Percentiles rank a stretch among this genome's conserved stretches.
phyloP scores from a whole-genome alignment of 2,329 filamentous ascomycete species.

The Plenodomus biglobosus region DNA sequence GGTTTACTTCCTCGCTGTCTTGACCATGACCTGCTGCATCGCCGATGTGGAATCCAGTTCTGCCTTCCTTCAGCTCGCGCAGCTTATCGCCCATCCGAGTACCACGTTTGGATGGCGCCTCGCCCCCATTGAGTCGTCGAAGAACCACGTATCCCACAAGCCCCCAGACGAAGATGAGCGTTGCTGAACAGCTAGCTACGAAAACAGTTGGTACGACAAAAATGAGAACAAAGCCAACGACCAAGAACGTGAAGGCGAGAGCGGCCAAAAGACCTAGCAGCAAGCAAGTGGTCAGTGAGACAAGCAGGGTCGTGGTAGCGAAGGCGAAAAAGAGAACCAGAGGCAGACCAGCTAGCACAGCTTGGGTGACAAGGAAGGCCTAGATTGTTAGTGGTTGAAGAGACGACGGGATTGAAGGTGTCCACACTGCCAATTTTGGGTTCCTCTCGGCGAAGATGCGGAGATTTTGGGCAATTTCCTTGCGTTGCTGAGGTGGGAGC shows the following conservation, averaged over 20 bases:
- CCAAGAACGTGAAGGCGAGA: conserved; percentile 66
- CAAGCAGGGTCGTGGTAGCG: conserved; percentile 61
- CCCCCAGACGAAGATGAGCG: conserved; percentile 63
- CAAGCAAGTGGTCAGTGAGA: conserved; percentile 64
- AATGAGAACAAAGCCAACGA: conserved; percentile 65
- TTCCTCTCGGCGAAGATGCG: conserved; percentile 62
- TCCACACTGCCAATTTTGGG: conserved; percentile 68
- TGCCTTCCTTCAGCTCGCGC: conserved; percentile 23
- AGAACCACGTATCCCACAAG: conserved; percentile 60
- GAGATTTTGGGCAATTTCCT: conserved; percentile 57
- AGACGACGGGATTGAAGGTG: background rate
- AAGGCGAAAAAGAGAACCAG: conserved; percentile 70
- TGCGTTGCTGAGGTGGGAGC: conserved; percentile 63
- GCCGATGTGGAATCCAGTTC: conserved; percentile 15
- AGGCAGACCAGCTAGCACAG: conserved; percentile 66
- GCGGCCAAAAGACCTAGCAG: conserved; percentile 54
- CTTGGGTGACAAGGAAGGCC: conserved; percentile 69
- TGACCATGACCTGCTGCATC: background rate
- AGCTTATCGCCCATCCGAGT: conserved; percentile 21
- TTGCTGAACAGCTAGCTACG: conserved; percentile 63
- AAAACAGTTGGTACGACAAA: conserved; percentile 70
- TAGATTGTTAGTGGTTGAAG: conserved; percentile 36
- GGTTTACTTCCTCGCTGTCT: background rate
- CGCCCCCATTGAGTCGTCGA: conserved; percentile 26
- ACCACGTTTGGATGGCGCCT: conserved; percentile 20